Percentiles rank a stretch among this genome's conserved stretches.
Conservation (phyloP, 495 filamentous ascomycete species). For the Talaromyces liani region DNA sequence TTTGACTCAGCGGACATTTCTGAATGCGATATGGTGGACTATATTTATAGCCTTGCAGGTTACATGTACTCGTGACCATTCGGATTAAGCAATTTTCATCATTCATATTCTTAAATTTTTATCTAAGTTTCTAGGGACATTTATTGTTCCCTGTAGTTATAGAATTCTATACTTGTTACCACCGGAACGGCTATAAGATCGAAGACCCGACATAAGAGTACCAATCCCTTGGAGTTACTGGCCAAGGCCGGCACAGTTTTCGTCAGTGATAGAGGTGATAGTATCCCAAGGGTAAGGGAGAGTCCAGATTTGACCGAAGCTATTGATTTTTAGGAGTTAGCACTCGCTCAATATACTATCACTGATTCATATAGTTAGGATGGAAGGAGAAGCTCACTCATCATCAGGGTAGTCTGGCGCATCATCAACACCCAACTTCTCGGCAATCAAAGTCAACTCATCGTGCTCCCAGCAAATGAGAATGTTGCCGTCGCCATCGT, state of each 20-base stretch:
- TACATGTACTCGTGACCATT: no score
- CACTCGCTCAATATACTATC: background rate
- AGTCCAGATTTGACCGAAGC: conserved; percentile 38
- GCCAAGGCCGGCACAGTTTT: conserved; percentile 27
- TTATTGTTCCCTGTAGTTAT: no score
- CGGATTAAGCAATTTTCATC: no score
- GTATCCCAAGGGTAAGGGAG: conserved; percentile 27
- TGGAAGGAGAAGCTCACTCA: conserved; percentile 18
- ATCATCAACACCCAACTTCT: conserved; percentile 34
- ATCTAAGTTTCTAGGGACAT: no score
- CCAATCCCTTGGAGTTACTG: background rate
- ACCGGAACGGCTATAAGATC: background rate
- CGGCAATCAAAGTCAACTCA: conserved; percentile 36
- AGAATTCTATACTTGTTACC: no score
- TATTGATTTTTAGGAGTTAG: conserved; percentile 12
- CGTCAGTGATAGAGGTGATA: conserved; percentile 25
- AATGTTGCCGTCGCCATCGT: conserved; percentile 43
- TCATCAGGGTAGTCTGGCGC: conserved; percentile 29
- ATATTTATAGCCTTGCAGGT: no score
- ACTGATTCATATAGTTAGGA: background rate
- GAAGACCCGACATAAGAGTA: background rate
- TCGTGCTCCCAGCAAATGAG: conserved; percentile 53
- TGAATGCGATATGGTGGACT: no score
- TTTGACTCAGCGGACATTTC: no score
- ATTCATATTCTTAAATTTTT: no score